Base-by-base conservation (phyloP, 352 stramenopile genomes). In the Phytophthora agathidicida region DNA sequence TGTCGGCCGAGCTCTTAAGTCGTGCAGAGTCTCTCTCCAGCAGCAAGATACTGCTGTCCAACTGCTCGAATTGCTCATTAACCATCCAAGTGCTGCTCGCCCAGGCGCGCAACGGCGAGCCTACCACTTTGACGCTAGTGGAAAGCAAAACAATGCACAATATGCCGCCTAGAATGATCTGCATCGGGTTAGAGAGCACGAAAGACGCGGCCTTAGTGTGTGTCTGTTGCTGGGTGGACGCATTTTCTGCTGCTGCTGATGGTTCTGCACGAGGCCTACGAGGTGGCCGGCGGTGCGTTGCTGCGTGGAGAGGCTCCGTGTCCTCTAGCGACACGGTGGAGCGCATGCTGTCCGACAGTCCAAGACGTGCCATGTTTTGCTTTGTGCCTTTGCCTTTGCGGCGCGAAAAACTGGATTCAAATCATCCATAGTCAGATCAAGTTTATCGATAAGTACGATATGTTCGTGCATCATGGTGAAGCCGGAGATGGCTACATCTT, bases 331-430 rank as follows among this genome's bases (percentile, higher is more conserved):
- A 65, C 44, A 44, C 53, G n/a, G 49, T 61, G 5, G 68, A 73
- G 59, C 63, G 58, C 68, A 77, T 77, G 39, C 68, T 77, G n/a
- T 77, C 68, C 0, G 68, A 77, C 44, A 77, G 53, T 35, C 68
- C 68, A n/a, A 77, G 53, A 16, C 68, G 54, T 16, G 24, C 38
- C 68, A 73, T 76, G 22, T n/a, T 63, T 33, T 17, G 10, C 8
- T 57, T 2, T 28, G 46, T 24, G 11, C 27, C 28, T 49, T 43
- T 36, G 31, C 36, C 43, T 23, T 16, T 60, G 23, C 43, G 47
- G 36, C 55, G 45, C 39, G 33, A 54, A 61, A n/a, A 67, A 75
- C 56, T 65, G 50, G 33, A 63, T 72, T 70, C 8, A 57, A 64
- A 67, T 38, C 9, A 7, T 27, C n/a, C 28, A 42, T 68, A 62